These are phyloP conservation scores for Jatropha multifida DNA, from an alignment of 441 rosid species.

Conservation along the genomic window DNA sequence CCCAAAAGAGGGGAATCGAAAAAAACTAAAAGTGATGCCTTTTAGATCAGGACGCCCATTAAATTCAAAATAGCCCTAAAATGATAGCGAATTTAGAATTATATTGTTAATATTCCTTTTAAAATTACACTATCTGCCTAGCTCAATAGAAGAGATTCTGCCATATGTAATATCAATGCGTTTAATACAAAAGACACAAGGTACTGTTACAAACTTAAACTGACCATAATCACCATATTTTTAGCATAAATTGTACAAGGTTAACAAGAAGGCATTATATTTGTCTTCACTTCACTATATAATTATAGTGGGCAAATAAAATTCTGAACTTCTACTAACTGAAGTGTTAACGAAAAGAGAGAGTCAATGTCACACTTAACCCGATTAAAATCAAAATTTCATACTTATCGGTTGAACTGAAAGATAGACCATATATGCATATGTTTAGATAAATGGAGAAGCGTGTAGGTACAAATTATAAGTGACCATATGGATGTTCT, in stretches of 20 bases:
- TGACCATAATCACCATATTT: not conserved
- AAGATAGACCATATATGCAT: not conserved
- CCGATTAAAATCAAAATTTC: not conserved
- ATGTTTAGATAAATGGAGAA: conserved; percentile 31
- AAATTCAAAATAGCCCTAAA: not conserved
- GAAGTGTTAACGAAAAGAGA: not conserved
- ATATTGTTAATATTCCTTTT: not conserved
- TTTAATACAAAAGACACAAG: not conserved
- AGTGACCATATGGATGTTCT: conserved; percentile 94
- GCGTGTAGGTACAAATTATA: conserved; percentile 42
- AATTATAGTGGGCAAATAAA: not conserved
- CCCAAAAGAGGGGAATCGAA: not conserved
- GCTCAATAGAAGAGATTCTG: not conserved
- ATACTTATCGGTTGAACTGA: too few species aligned
- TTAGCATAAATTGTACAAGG: not conserved
- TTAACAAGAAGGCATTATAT: not conserved
- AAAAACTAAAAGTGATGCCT: not conserved
- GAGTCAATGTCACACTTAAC: not conserved
- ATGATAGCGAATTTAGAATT: not conserved
- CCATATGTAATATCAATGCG: not conserved
- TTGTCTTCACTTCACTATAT: not conserved
- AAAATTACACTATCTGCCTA: not conserved
- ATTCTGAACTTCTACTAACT: not conserved
- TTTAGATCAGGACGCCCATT: not conserved
- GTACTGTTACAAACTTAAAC: not conserved